Percentiles rank a stretch among this genome's conserved stretches.
Evolutionary conservation across 257 asterid species (phyloP).

Genomic region (Perilla frutescens): DNA sequence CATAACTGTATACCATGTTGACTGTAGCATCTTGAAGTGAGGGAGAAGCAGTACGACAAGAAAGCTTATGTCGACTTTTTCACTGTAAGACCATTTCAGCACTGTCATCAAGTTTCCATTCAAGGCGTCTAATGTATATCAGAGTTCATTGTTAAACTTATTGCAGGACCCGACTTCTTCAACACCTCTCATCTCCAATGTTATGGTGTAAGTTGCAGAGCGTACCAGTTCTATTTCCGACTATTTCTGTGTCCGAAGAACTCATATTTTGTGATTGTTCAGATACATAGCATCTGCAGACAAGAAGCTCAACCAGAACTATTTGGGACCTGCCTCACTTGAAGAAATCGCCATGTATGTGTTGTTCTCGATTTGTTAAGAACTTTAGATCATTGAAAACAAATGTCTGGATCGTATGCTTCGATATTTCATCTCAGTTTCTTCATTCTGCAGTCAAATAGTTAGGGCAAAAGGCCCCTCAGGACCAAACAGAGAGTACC

Average conservation of each 20-base stretch:
- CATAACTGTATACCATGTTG: slow-evolving; percentile 1
- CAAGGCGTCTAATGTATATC: neutral
- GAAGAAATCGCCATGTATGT: slow-evolving; percentile 82
- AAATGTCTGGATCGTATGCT: neutral
- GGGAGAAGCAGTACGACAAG: slow-evolving; percentile 96
- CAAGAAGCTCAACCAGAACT: slow-evolving; percentile 73
- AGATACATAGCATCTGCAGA: slow-evolving; percentile 89
- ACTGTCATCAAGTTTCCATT: neutral
- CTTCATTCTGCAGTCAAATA: slow-evolving; percentile 68
- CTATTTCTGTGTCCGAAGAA: neutral
- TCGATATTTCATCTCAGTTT: neutral
- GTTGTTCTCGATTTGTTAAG: neutral
- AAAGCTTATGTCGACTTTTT: slow-evolving; percentile 76
- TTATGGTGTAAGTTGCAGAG: slow-evolving; percentile 76
- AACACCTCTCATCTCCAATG: slow-evolving; percentile 65
- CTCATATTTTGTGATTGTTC: slow-evolving; percentile 35
- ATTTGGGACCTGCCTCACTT: slow-evolving; percentile 87
- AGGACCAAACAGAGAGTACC: slow-evolving; percentile 93
- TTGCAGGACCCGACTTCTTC: slow-evolving; percentile 65
- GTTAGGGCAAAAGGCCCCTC: slow-evolving; percentile 92
- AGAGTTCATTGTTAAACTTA: neutral
- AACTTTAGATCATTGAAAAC: neutral
- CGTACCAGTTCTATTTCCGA: slow-evolving; percentile 22
- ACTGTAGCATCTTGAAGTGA: slow-evolving; percentile 83
- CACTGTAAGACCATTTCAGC: slow-evolving; percentile 58